Evolutionary conservation across 2,329 filamentous ascomycete genomes (phyloP), one percentile per base, ranked within the genome.

Genomic region (Phyllosticta capitalensis): DNA sequence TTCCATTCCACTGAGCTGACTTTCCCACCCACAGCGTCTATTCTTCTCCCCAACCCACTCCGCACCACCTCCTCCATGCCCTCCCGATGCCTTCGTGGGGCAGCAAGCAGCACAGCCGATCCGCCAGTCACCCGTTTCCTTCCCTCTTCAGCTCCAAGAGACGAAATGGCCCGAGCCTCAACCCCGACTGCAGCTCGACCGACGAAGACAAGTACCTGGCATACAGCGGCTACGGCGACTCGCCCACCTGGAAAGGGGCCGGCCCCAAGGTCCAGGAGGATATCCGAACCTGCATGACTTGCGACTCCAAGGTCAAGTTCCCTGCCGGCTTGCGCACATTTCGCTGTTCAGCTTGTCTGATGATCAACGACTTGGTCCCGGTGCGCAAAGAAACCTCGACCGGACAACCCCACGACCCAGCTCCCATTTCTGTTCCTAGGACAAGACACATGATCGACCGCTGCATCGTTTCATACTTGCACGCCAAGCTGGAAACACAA

Each of bases 231-330:
- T 52, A 52, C 12, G 54, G 26, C 48, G 53, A 52, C 26, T 14
- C 33, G 20, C 53, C 45, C n/a, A 9, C 59, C 22, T 24, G 56
- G 63, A 67, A 56, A 65, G 70, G 56, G 66, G 70, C 59, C 64
- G 68, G 72, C 75, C 33, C 79, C 76, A 59, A 68, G 58, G 70
- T 73, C n/a, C 69, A 75, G 20, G 77, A 78, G 64, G 78, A 79
- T 26, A 86, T 83, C 30, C 88, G 89, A 21, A 85, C 83, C 66
- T 96, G 91, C 71, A 91, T 92, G 83, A 92, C 90, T 33, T 96
- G 91, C 72, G 88, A 87, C 66, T 88, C 87, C 58, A 83, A 85
- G 59, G 86, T 95, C 64, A 82, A 87, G 60, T 95, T 90, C 86
- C 90, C 90, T 1, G 83, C 81, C 63, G 83, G 86, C 57, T 74